A percentile compares a stretch with the other conserved stretches of the same genome.
Conservation (phyloP, 2,329 filamentous ascomycete genomes). For the Mollisia scopiformis region DNA sequence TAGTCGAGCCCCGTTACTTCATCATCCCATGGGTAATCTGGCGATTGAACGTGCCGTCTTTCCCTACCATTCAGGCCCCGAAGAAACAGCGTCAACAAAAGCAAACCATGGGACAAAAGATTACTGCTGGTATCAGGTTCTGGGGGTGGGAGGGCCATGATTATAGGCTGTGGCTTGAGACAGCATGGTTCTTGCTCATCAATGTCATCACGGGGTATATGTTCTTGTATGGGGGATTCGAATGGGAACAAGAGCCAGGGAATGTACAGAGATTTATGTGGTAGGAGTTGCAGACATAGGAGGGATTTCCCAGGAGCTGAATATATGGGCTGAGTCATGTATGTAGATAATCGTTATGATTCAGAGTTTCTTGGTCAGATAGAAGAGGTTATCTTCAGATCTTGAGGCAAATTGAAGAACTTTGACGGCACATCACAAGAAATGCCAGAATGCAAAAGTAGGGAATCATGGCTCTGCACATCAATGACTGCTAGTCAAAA, state of each 20-base stretch:
- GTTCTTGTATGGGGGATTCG: conserved; percentile 70
- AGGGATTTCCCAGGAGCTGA: no score
- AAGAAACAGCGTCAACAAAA: background rate
- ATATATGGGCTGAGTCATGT: no score
- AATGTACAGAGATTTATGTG: conserved; percentile 80
- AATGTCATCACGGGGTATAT: conserved; percentile 70
- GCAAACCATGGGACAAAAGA: background rate
- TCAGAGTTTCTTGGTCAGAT: no score
- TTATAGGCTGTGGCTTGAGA: conserved; percentile 59
- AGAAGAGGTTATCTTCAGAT: no score
- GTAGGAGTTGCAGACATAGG: conserved; percentile 46
- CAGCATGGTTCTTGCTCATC: conserved; percentile 67
- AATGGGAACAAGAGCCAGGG: conserved; percentile 56
- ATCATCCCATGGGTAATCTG: conserved; percentile 95
- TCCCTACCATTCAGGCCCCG: conserved; percentile 53
- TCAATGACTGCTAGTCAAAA: no score
- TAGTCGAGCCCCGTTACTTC: conserved; percentile 96
- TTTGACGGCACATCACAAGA: no score
- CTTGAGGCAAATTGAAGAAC: no score
- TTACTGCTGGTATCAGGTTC: background rate
- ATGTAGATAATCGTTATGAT: no score
- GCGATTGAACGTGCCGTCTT: conserved; percentile 75
- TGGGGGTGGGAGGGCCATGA: conserved; percentile 21
- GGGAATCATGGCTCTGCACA: no score
- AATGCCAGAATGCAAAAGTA: no score